phyloP scores from a whole-genome alignment of 495 filamentous ascomycete species.

The Aspergillus coremiiformis region DNA sequence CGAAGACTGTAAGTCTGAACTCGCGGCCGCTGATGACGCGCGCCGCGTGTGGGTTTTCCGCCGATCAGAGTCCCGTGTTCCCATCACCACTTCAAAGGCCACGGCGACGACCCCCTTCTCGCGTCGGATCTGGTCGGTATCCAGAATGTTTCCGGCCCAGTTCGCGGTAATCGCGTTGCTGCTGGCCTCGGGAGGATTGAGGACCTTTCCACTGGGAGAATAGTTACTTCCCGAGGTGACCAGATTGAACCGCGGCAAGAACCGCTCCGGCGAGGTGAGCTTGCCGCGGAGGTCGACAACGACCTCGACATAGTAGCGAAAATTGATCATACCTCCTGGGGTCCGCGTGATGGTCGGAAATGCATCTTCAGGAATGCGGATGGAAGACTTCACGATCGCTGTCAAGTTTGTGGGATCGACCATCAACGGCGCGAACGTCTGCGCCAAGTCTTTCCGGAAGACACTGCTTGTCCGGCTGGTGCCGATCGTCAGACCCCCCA shows the following conservation, averaged over 20 bases:
- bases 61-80: conserved; percentile 71
- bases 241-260: conserved; percentile 51
- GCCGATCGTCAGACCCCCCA: conserved; percentile 73
- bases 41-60: conserved; percentile 41
- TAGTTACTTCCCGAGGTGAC: conserved; percentile 41
- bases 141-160: conserved; percentile 73
- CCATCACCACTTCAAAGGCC: conserved; percentile 79
- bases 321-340: conserved; percentile 85
- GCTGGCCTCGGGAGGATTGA: conserved; percentile 35
- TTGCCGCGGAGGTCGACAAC: conserved; percentile 88
- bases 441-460: conserved; percentile 88
- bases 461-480: conserved; percentile 75
- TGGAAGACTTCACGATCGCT: conserved; percentile 66
- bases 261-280: conserved; percentile 59
- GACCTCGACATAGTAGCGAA: conserved; percentile 88
- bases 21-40: conserved; percentile 19
- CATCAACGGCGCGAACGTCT: conserved; percentile 78
- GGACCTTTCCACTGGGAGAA: conserved; percentile 42
- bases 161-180: conserved; percentile 35
- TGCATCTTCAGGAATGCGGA: conserved; percentile 80
- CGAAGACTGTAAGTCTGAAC: conserved; percentile 12
- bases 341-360: conserved; percentile 90
- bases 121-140: conserved; percentile 77
- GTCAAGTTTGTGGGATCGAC: conserved; percentile 74
- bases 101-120: conserved; percentile 83